A percentile compares a stretch with the other conserved stretches of the same genome.
Conservation (phyloP, 768 basidiomycete species). For the Cystobasidium onofrii region DNA sequence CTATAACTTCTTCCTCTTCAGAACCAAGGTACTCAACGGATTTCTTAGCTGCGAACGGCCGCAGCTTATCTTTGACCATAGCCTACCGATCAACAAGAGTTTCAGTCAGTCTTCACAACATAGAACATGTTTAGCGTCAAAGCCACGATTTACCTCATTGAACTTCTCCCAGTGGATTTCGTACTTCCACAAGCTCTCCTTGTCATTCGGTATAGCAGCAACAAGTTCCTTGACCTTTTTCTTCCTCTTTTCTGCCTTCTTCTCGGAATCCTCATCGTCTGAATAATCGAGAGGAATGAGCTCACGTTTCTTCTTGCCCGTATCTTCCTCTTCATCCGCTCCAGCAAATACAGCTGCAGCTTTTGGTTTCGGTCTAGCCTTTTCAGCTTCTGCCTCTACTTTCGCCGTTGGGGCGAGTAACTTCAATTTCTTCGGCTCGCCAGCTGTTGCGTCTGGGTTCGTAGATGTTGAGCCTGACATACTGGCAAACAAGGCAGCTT, state of each 20-base stretch:
- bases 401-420: conserved; percentile 29
- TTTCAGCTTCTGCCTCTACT: conserved; percentile 55
- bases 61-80: conserved; percentile 36
- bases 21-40: conserved; percentile 42
- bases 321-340: conserved; percentile 47
- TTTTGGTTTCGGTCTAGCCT: conserved; percentile 60
- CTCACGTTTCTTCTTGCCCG: conserved; percentile 36
- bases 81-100: too few relatives aligned
- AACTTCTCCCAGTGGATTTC: conserved; percentile 38
- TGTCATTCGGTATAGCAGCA: conserved; percentile 35
- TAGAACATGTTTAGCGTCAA: too few relatives aligned
- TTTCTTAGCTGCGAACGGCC: conserved; percentile 37
- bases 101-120: too few relatives aligned
- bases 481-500: conserved; percentile 39
- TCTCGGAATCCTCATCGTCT: conserved; percentile 40
- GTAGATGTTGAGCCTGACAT: conserved; percentile 18
- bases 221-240: conserved; percentile 35
- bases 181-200: conserved; percentile 38
- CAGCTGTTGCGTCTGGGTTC: conserved; percentile 5
- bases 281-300: conserved; percentile 41
- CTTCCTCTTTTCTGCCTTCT: conserved; percentile 33
- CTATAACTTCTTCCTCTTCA: conserved; percentile 41
- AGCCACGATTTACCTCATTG: conserved; percentile 40
- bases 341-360: conserved; percentile 88
- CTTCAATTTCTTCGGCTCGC: conserved; percentile 38